Evolutionary conservation across 371 early-diverging fungal species (phyloP), one percentile per base, ranked within the genome.

Genomic region (Ordospora colligata): DNA sequence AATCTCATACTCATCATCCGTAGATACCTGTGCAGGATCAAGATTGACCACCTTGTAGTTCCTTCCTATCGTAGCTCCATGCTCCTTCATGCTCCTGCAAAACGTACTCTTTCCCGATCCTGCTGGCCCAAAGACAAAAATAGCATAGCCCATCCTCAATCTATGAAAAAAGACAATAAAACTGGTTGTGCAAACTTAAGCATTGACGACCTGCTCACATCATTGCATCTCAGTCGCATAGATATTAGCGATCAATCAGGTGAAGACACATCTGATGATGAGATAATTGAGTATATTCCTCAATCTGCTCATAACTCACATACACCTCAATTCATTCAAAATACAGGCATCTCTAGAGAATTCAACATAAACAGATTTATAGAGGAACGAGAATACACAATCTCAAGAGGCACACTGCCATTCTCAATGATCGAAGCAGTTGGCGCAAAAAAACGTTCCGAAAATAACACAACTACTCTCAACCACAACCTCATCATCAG

Each of bases 81-180:
- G 94, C 32, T 91, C 89, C 87, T 92, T 88, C 80, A 95, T 90
- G 6, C 95, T 92, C 23, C 88, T 83, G 86, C 95, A 95, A 83
- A 91, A 95, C 0, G 97, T 96, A 7, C 78, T 92, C 85, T 97
- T 97, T 9, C 97, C 97, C 40, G 91, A 90, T 21, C 97, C 97
- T 11, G 95, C 94, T 65, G 95, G 94, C 2, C 96, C 96, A 68
- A 95, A 89, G 42, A 95, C 90, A 46, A 96, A 82, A 32, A 82
- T 27, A 11, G 81, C 78, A 14, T 81, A 51, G 3, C 75, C 78
- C 81, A 81, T 81, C 11, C 45, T 23, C 49, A n/a, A n/a, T 49
- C 44, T 12, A 67, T 67, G 50, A 25, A 46, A 68, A 67, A 75
- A 67, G 40, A 40, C 23, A 53, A 43, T 43, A 69, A 65, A 58